Conservation (phyloP, 225 moss, liverwort and hornwort species). For the Thuidium tamariscinum region DNA sequence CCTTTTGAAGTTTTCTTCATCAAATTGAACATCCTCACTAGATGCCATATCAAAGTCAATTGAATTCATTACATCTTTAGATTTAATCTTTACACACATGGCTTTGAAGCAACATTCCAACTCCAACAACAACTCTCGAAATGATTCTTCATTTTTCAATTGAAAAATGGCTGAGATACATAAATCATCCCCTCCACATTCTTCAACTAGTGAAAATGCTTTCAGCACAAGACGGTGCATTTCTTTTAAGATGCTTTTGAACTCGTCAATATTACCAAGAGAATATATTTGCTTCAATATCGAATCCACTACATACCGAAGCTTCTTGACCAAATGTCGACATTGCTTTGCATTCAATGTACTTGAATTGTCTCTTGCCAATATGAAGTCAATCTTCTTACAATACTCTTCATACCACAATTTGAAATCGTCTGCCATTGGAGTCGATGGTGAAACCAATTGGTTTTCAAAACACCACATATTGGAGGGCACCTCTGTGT, state of each 20-base stretch:
- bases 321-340: not conserved
- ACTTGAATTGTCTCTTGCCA: not conserved
- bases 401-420: not conserved
- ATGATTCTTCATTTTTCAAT: not conserved
- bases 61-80: not conserved
- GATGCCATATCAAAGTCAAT: not conserved
- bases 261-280: not conserved
- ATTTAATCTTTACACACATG: rapidly evolving
- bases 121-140: not conserved
- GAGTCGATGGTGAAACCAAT: not conserved
- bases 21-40: not conserved
- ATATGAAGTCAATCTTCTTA: not conserved
- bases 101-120: not conserved
- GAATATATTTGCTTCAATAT: not conserved
- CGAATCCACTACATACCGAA: not conserved
- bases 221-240: not conserved
- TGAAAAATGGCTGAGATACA: not conserved
- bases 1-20: not conserved
- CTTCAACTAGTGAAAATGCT: not conserved
- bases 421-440: not conserved
- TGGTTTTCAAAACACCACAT: not conserved
- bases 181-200: not conserved
- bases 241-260: not conserved
- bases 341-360: not conserved
- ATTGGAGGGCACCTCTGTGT: rapidly evolving